These are phyloP conservation scores for Botryotinia convoluta DNA, from an alignment of 2,329 filamentous ascomycete genomes.

Conservation along the genomic window DNA sequence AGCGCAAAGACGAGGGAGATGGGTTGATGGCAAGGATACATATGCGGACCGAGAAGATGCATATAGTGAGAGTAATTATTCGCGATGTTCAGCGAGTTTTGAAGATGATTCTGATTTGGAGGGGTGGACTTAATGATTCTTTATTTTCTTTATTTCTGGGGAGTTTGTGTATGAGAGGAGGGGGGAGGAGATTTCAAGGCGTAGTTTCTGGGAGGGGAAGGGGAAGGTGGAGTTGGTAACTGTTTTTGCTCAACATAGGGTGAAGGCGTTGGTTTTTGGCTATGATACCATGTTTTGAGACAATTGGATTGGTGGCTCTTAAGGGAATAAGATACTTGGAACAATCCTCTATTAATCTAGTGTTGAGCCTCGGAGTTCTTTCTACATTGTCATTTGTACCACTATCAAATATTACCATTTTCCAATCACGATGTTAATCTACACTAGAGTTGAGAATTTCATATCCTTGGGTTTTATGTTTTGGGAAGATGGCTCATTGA, in stretches of 20 bases:
- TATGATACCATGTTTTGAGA: background rate
- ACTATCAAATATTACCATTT: background rate
- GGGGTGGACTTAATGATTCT: background rate
- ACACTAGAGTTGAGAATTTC: background rate
- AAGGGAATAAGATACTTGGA: background rate
- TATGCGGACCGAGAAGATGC: background rate
- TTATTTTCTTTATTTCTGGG: background rate
- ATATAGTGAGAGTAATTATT: slow-evolving; percentile 16
- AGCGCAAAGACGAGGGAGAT: background rate
- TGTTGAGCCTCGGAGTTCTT: background rate
- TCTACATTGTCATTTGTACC: background rate
- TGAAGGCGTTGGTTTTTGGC: background rate
- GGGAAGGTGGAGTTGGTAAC: background rate
- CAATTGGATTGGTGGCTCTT: background rate
- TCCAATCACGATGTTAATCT: background rate
- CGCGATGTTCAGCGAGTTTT: background rate
- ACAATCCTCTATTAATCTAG: background rate
- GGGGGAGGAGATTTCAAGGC: background rate
- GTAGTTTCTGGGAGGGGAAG: background rate
- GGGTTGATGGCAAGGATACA: background rate
- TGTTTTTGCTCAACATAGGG: background rate
- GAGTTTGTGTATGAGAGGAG: background rate
- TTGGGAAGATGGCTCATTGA: background rate
- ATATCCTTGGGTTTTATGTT: background rate
- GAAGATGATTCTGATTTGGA: background rate